phyloP scores from a whole-genome alignment of 768 basidiomycete species.

The Serpula lacrymans region DNA sequence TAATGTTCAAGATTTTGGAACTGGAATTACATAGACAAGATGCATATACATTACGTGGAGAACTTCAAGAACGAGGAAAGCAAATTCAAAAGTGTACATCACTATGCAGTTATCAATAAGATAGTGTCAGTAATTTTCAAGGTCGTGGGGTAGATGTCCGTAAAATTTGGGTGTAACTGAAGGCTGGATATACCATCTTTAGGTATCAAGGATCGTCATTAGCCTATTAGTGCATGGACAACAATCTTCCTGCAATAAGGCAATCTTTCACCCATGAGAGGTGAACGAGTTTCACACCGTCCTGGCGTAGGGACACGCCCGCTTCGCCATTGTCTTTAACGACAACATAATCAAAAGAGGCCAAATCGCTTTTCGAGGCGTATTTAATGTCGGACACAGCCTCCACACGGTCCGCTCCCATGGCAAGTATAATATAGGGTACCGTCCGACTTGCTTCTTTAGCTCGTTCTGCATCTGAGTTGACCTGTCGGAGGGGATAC shows the following conservation, averaged over 20 bases:
- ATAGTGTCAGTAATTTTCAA: too few species aligned
- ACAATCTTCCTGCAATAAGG: conserved; percentile 57
- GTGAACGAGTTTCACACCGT: conserved; percentile 39
- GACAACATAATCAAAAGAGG: conserved; percentile 59
- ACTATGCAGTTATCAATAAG: too few species aligned
- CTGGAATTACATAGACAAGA: too few species aligned
- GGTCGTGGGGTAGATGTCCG: too few species aligned
- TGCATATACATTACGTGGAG: too few species aligned
- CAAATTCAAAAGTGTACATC: too few species aligned
- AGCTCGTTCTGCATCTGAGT: conserved; percentile 24
- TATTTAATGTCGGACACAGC: conserved; percentile 48
- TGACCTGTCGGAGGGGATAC: conserved; percentile 15
- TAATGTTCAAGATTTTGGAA: too few species aligned
- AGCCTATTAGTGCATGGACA: conserved; percentile 34
- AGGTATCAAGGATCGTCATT: conserved; percentile 9
- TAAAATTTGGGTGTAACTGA: too few species aligned
- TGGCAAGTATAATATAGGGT: conserved; percentile 67
- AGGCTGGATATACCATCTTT: conserved; percentile 13
- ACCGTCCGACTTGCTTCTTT: conserved; percentile 44
- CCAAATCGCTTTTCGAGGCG: conserved; percentile 32
- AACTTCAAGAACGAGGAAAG: too few species aligned
- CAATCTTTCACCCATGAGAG: conserved; percentile 80
- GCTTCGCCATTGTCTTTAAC: conserved; percentile 46
- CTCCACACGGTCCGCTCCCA: conserved; percentile 75
- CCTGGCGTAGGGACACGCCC: conserved; percentile 19